Conservation (phyloP, 768 basidiomycete species). For the Boletus rubescentipes region DNA sequence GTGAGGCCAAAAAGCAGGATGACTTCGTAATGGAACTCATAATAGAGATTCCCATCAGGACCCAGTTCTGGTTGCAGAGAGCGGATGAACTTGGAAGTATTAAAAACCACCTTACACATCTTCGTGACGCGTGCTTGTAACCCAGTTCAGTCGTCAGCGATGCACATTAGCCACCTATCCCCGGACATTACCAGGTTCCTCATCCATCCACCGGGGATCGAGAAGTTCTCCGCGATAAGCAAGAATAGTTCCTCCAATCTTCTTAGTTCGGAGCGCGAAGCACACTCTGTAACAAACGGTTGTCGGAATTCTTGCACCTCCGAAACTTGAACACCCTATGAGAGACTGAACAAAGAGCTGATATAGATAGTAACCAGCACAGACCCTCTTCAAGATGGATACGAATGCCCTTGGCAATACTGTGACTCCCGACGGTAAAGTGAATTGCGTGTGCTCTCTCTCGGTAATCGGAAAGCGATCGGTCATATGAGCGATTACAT, state of each 20-base stretch:
- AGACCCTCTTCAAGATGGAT: constrained; percentile 36
- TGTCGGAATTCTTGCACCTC: not conserved
- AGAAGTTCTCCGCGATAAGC: constrained; percentile 1
- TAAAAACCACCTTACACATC: not conserved
- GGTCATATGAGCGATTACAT: constrained; percentile 27
- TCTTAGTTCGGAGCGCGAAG: not conserved
- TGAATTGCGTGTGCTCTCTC: constrained; percentile 14
- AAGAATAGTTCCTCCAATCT: not conserved
- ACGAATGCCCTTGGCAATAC: constrained; percentile 35
- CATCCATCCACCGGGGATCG: not conserved
- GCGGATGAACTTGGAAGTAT: not conserved
- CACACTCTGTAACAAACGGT: not conserved
- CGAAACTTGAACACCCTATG: constrained; percentile 9
- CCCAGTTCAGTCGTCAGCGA: not conserved
- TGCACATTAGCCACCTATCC: not conserved
- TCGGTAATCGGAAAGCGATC: constrained; percentile 36
- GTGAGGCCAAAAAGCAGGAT: constrained; percentile 41
- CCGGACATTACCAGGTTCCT: not conserved
- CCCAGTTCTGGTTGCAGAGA: not conserved
- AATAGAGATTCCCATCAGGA: constrained; percentile 4
- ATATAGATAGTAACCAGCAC: not conserved
- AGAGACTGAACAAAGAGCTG: not conserved
- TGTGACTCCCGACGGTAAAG: constrained; percentile 25
- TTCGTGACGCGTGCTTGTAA: not conserved
- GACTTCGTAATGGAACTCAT: constrained; percentile 29